Base-by-base conservation (phyloP, 2,329 filamentous ascomycete genomes). In the Triangularia verruculosa region DNA sequence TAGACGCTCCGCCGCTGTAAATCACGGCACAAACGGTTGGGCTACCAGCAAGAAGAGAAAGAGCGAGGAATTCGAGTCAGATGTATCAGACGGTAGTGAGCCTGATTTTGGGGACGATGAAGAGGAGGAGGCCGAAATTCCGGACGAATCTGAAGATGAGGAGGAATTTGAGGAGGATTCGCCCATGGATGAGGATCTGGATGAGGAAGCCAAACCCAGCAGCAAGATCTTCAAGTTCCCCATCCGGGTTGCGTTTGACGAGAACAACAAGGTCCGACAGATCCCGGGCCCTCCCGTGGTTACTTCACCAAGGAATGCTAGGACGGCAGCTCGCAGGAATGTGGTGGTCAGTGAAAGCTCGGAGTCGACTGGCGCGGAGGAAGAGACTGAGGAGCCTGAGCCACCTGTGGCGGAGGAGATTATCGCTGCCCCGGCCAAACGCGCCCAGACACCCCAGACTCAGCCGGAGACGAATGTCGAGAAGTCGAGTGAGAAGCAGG, bases 91-190 rank as follows among this genome's bases (percentile, higher is more conserved):
- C 13, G 88, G 87, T 6, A 88, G 86, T 65, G 89, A 91, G 68
- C 91, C 87, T 73, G 89, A 92, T 53, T 89, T 89, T 58, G 90
- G 88, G 11, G 90, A 90, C 61, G 90, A 93, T 63, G 89, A 92
- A 61, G 85, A 83, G 25, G 86, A 88, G 25, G 88, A 88, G 5
- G 88, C 22, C 6, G 57, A 91, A 59, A 81, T 89, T 17, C 84
- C 86, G 0, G 81, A 85, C 59, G 84, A 84, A 53, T 79, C 79
- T 8, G 82, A 84, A 7, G 79, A 80, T 4, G 85, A 85, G 28
- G 82, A 86, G 1, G 80, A 83, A 15, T 79, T 81, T n/a, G 84
- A 43, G 22, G 70, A 73, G 28, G 85, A 83, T 12, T 83, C 83
- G 43, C 78, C 78, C 39, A 82, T 86, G 72, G 79, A 79, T 11